phyloP scores from a whole-genome alignment of 805 yeast species.

The Scheffersomyces amazonensis region DNA sequence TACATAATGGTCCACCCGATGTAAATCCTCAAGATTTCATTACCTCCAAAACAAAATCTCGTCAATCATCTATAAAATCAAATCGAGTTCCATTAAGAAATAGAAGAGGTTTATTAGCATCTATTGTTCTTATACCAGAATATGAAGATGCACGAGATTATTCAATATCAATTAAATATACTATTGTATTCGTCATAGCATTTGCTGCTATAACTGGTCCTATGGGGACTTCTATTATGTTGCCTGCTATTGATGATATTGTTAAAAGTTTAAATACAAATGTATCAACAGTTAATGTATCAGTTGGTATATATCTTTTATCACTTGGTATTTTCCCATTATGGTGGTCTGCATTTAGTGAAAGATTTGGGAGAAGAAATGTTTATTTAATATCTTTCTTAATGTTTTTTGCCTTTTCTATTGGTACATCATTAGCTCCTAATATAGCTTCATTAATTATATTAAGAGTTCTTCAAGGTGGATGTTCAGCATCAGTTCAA shows the following conservation, averaged over 20 bases:
- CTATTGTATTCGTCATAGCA: conserved; percentile 66
- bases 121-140: conserved; percentile 60
- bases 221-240: conserved; percentile 81
- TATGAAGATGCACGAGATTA: conserved; percentile 69
- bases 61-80: conserved; percentile 5
- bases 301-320: conserved; percentile 75
- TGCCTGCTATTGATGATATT: conserved; percentile 72
- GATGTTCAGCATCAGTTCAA: conserved; percentile 81
- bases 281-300: conserved; percentile 62
- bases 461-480: conserved; percentile 72
- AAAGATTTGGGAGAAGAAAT: conserved; percentile 68
- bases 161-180: conserved; percentile 45
- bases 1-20: background rate
- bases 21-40: background rate
- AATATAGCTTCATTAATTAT: conserved; percentile 61
- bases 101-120: conserved; percentile 59
- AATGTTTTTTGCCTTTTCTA: conserved; percentile 60
- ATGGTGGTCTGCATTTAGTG: conserved; percentile 87
- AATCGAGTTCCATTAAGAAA: conserved; percentile 22
- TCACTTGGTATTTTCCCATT: conserved; percentile 77
- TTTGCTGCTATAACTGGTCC: conserved; percentile 80
- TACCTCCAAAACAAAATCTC: conserved; percentile 3
- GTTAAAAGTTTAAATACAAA: conserved; percentile 53
- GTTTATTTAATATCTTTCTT: conserved; percentile 69
- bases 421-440: conserved; percentile 70